Percentiles rank a stretch among this genome's conserved stretches.
Evolutionary conservation across 1,284 basidiomycete species (phyloP).

Genomic region (Malassezia brasiliensis): DNA sequence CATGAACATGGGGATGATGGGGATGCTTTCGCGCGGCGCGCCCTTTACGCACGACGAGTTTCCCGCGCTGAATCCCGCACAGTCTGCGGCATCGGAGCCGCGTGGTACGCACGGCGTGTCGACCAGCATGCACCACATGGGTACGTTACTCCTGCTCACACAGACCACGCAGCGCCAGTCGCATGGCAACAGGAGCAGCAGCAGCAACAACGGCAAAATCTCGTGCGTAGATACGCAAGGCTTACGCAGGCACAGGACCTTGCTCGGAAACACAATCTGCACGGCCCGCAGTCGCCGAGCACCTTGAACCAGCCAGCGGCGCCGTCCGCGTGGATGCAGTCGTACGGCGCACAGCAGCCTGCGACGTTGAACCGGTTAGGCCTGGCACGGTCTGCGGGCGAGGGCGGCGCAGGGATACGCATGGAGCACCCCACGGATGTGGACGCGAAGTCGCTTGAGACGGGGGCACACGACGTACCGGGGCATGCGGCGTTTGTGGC

Average conservation of each 20-base stretch:
- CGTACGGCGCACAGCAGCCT: conserved; percentile 5
- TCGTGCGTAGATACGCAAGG: neutral
- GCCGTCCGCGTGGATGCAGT: conserved; percentile 8
- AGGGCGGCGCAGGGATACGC: conserved; percentile 6
- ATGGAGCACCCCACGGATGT: conserved; percentile 20
- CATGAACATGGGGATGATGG: neutral
- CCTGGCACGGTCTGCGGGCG: neutral
- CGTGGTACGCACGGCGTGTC: neutral
- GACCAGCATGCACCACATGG: conserved; percentile 3
- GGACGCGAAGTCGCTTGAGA: conserved; percentile 13
- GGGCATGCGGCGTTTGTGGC: conserved; percentile 10
- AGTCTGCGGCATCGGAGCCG: neutral
- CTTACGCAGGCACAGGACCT: conserved; percentile 11
- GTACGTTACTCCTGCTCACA: neutral
- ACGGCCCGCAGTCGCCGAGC: conserved; percentile 5
- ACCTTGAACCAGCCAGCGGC: neutral
- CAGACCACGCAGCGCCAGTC: neutral
- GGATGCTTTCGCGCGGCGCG: conserved; percentile 15
- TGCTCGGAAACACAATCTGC: conserved; percentile 2
- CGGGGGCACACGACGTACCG: neutral
- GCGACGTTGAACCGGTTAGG: conserved; percentile 6
- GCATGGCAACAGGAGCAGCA: conserved; percentile 3
- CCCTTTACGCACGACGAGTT: conserved; percentile 43
- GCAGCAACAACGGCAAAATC: conserved; percentile 5
- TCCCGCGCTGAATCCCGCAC: conserved; percentile 33